These are phyloP conservation scores for Pseudohalonectria lignicola DNA, from an alignment of 2,329 filamentous ascomycete genomes.

Conservation along the genomic window DNA sequence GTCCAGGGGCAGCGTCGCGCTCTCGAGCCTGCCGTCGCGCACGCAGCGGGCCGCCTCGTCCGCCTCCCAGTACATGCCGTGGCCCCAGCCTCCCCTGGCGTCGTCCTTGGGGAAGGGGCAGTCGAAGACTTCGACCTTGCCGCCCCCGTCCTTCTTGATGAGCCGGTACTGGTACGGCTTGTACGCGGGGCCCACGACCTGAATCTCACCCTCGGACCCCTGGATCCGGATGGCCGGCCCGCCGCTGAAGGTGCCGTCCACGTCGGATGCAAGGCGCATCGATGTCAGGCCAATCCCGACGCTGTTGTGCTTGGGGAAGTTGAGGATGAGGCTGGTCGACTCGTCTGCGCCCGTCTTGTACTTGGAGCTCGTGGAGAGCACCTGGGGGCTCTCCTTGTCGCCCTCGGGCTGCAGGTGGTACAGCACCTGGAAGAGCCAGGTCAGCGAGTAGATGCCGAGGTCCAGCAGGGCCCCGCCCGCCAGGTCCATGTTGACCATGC, in stretches of 20 bases:
- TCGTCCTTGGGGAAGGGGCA: conserved; percentile 41
- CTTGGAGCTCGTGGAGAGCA: conserved; percentile 59
- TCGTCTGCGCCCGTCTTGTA: conserved; percentile 69
- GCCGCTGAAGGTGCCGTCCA: conserved; percentile 46
- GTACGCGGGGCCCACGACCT: conserved; percentile 63
- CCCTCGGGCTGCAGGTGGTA: conserved; percentile 66
- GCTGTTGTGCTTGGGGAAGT: conserved; percentile 57
- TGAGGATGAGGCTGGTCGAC: conserved; percentile 64
- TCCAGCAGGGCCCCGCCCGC: conserved; percentile 78
- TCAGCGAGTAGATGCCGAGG: conserved; percentile 78
- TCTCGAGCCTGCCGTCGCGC: conserved; percentile 67
- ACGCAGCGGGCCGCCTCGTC: conserved; percentile 34
- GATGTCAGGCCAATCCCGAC: conserved; percentile 64
- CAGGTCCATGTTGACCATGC: conserved; percentile 73
- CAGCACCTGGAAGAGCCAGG: conserved; percentile 83
- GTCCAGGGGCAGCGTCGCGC: conserved; percentile 54
- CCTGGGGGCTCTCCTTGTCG: conserved; percentile 55
- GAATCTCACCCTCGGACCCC: conserved; percentile 71
- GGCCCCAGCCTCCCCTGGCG: conserved; percentile 41
- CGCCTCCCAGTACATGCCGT: conserved; percentile 64
- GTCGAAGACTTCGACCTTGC: conserved; percentile 35
- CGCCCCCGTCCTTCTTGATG: conserved; percentile 36
- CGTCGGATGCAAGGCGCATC: conserved; percentile 50
- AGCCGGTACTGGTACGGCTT: conserved; percentile 55
- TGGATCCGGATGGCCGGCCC: conserved; percentile 68